Percentiles rank a stretch among this genome's conserved stretches.
Evolutionary conservation across 495 filamentous ascomycete genomes (phyloP).

Genomic region (Talaromyces nanjingensis): DNA sequence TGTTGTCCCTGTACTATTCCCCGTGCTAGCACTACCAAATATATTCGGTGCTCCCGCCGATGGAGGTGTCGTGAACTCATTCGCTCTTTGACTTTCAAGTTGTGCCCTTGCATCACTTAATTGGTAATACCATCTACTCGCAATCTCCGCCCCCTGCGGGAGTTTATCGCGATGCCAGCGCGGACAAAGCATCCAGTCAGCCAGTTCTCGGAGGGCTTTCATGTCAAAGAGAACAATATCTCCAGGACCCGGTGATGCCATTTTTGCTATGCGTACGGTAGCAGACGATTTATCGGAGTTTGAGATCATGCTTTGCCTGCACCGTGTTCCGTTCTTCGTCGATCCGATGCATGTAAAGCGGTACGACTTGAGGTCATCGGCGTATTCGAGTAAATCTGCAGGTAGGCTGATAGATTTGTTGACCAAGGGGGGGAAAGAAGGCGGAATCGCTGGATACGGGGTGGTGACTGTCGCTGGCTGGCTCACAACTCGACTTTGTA

Average conservation of each 20-base stretch:
- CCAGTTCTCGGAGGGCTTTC: conserved; percentile 6
- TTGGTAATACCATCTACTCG: conserved; percentile 4
- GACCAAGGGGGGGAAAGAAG: background rate
- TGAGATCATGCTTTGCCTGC: conserved; percentile 7
- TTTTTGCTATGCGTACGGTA: background rate
- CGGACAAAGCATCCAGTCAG: conserved; percentile 11
- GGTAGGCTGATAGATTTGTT: background rate
- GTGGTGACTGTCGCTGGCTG: background rate
- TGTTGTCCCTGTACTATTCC: conserved; percentile 1
- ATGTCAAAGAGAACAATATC: background rate
- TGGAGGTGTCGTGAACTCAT: background rate
- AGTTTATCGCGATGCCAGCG: conserved; percentile 6
- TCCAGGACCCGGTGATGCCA: background rate
- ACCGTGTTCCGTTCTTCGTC: conserved; percentile 8
- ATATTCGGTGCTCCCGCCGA: conserved; percentile 2
- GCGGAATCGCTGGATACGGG: background rate
- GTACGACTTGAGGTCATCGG: background rate
- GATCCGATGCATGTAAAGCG: conserved; percentile 9
- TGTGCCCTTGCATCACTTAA: conserved; percentile 5
- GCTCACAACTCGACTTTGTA: background rate
- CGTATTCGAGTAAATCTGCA: background rate
- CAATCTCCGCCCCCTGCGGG: conserved; percentile 5
- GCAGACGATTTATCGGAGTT: background rate
- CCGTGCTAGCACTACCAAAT: background rate
- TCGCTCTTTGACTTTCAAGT: background rate